Percentiles rank a stretch among this genome's conserved stretches.
Conservation (phyloP, 148 eudicot genomes). For the Heliosperma pusillum region DNA sequence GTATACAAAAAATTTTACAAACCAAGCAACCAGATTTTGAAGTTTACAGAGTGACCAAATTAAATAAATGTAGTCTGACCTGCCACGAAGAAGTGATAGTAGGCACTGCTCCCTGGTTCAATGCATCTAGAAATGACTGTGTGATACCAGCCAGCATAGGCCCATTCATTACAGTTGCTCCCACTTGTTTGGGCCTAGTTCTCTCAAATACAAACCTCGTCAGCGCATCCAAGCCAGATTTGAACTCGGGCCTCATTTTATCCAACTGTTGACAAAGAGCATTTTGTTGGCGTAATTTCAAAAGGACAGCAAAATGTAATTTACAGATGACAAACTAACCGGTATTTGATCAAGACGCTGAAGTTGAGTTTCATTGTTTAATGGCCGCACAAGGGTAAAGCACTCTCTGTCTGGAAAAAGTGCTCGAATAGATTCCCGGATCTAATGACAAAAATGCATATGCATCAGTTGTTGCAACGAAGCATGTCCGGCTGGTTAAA, state of each 20-base stretch:
- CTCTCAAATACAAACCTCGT: slow-evolving; percentile 92
- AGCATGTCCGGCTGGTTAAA: not conserved
- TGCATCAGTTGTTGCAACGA: slow-evolving; percentile 11
- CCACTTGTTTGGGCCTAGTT: slow-evolving; percentile 93
- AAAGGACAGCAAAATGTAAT: not conserved
- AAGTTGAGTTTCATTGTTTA: slow-evolving; percentile 75
- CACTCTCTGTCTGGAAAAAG: slow-evolving; percentile 63
- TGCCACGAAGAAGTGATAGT: slow-evolving; percentile 98
- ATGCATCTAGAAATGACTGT: slow-evolving; percentile 86
- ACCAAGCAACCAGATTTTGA: too few relatives aligned
- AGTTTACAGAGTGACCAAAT: too few relatives aligned
- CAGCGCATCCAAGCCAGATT: slow-evolving; percentile 84
- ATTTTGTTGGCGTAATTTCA: not conserved
- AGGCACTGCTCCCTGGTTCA: slow-evolving; percentile 97
- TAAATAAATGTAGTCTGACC: slow-evolving; percentile 41
- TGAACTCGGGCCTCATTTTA: slow-evolving; percentile 84
- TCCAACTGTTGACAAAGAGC: slow-evolving; percentile 52
- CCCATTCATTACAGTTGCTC: slow-evolving; percentile 88
- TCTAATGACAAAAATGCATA: slow-evolving; percentile 39
- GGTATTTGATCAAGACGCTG: slow-evolving; percentile 89
- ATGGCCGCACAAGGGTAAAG: slow-evolving; percentile 88
- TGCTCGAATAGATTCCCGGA: slow-evolving; percentile 90
- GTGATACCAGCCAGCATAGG: slow-evolving; percentile 89
- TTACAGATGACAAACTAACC: slow-evolving; percentile 39
- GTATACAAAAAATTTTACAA: too few relatives aligned